Conservation (phyloP, 2,329 filamentous ascomycete genomes). For the Zasmidium cellare region DNA sequence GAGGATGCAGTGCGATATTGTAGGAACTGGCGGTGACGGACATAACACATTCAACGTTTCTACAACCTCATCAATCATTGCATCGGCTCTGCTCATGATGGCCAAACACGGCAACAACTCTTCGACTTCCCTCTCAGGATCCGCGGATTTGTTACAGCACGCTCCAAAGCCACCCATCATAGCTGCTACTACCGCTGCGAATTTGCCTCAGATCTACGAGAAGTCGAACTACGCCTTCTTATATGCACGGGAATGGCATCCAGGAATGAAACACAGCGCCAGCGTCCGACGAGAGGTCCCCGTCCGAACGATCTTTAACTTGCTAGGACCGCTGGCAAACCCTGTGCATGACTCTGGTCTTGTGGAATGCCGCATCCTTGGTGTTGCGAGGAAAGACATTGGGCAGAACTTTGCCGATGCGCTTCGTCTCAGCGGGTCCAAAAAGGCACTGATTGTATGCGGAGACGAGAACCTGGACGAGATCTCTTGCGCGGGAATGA, state of each 20-base stretch:
- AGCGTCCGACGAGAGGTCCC: slow-evolving; percentile 84
- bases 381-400: slow-evolving; percentile 83
- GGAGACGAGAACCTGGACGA: slow-evolving; percentile 95
- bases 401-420: slow-evolving; percentile 89
- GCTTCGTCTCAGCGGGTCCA: slow-evolving; percentile 70
- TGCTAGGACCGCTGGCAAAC: slow-evolving; percentile 89
- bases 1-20: slow-evolving; percentile 73
- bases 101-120: slow-evolving; percentile 97
- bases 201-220: slow-evolving; percentile 71
- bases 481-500: slow-evolving; percentile 84
- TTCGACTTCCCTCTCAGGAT: slow-evolving; percentile 92
- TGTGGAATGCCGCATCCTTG: slow-evolving; percentile 89
- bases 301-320: slow-evolving; percentile 96
- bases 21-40: slow-evolving; percentile 92
- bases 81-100: slow-evolving; percentile 78
- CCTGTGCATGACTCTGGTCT: slow-evolving; percentile 70
- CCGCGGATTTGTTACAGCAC: slow-evolving; percentile 82
- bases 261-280: slow-evolving; percentile 87
- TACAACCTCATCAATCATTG: slow-evolving; percentile 90
- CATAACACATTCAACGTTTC: slow-evolving; percentile 99
- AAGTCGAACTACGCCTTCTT: slow-evolving; percentile 90
- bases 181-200: slow-evolving; percentile 68
- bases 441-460: slow-evolving; percentile 87
- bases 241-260: slow-evolving; percentile 94
- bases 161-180: slow-evolving; percentile 73